Base-by-base conservation (phyloP, 2,329 filamentous ascomycete species). In the Pseudocercospora fijiensis region DNA sequence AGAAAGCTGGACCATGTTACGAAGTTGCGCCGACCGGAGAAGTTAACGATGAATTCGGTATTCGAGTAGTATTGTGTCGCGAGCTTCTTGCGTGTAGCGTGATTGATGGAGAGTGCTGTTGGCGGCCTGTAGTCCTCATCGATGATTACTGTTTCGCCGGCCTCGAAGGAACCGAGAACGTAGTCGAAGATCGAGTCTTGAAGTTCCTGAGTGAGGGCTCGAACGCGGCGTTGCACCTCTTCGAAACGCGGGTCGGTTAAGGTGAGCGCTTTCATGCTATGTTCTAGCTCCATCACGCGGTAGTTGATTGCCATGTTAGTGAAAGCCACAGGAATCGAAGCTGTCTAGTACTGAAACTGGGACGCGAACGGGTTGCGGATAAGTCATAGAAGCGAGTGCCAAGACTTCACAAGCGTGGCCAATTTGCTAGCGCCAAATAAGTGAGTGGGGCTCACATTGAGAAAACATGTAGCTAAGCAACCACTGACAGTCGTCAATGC, bases 131-230 rank as follows among this genome's bases (percentile, higher is more conserved):
- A 49, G 4, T 20, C 22, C 16, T 49, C 22, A 26, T 20, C 13
- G 18, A 49, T 49, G 9, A 13, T 11, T 3, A 49, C 45, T 9
- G 11, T 24, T 11, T 24, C 13, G 37, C 33, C 30, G 10, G 55
- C 53, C 20, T 41, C 30, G 41, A 52, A 26, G n/a, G 45, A 45
- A 43, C 20, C 28, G 26, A 62, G 60, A 6, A 28, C 20, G 53
- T 51, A 51, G 20, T 62, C 53, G 37, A 62, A 55, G 47, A 62
- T 62, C 52, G 26, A 27, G 16, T 58, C 60, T 45, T 62, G 60
- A 6, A 62, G 53, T 41, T 62, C 60, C 51, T 62, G 60, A 10
- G 22, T 8, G 13, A 62, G 60, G 18, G 3, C 37, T 24, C 41
- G 53, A 28, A 62, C 53, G 27, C 24, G 37, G 16, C 37, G 37